Evolutionary conservation across 371 early-diverging fungal species (phyloP).

Genomic region (Chytridiales sp.): DNA sequence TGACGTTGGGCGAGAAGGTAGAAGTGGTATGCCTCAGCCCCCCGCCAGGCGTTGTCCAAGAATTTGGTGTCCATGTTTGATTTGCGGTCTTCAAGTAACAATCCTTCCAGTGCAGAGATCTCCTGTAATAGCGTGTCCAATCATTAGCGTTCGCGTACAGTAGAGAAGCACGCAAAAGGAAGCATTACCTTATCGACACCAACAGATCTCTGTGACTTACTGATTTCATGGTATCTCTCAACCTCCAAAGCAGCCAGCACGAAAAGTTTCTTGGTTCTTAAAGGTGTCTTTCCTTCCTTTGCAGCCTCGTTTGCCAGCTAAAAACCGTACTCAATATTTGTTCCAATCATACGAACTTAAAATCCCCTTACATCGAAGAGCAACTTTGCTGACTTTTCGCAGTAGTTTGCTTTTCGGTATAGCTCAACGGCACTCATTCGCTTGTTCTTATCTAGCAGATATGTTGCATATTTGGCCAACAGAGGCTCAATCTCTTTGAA

Average conservation of each 20-base stretch:
- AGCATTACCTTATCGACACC: constrained; percentile 15
- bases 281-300: constrained; percentile 34
- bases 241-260: constrained; percentile 59
- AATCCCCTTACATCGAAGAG: constrained; percentile 44
- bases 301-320: constrained; percentile 49
- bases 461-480: constrained; percentile 46
- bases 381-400: constrained; percentile 48
- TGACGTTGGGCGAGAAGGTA: constrained; percentile 55
- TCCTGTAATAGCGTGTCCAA: constrained; percentile 18
- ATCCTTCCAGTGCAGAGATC: constrained; percentile 42
- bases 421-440: constrained; percentile 46
- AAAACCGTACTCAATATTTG: background rate
- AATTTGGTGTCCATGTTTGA: constrained; percentile 35
- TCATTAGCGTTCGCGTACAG: background rate
- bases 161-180: background rate
- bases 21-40: constrained; percentile 58
- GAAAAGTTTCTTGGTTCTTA: constrained; percentile 51
- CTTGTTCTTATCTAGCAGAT: constrained; percentile 39
- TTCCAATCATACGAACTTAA: background rate
- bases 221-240: constrained; percentile 48
- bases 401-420: constrained; percentile 55
- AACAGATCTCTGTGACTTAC: constrained; percentile 16
- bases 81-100: constrained; percentile 46
- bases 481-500: constrained; percentile 45
- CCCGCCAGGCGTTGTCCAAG: constrained; percentile 54